Evolutionary conservation across 2,329 filamentous ascomycete genomes (phyloP), one percentile per base, ranked within the genome.

Genomic region (Trichoderma sp.): DNA sequence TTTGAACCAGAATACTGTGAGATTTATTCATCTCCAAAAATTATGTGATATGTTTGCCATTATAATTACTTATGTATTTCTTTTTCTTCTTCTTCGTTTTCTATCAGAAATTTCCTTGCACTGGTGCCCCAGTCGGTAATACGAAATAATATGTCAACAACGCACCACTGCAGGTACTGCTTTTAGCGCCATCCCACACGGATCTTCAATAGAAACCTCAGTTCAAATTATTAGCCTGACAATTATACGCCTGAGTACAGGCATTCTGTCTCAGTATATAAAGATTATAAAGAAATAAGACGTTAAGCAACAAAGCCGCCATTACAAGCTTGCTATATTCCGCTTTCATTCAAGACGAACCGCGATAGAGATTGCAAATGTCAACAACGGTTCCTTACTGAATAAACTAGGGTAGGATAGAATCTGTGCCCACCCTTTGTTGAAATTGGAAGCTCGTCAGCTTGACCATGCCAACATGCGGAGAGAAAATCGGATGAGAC

Each of bases 401-500:
- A 28, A 28, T n/a, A 23, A 17, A 47, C 30, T 6, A 11, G 6
- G 3, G 32, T 39, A 9, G 23, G 4, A 32, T 15, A 30, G 12
- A 23, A 5, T 58, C 15, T 28, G n/a, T 43, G 28, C 34, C 65
- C 65, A 59, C 53, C 12, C 20, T 58, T 28, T 4, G 20, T 32
- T 34, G 23, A 17, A 68, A 13, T 5, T 57, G 66, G 66, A 59
- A 68, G 66, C 66, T 68, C 66, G 66, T 34, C 50, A 68, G 6
- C 26, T 36, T 26, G 9, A 26, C 55, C 66, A 30, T 68, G 20
- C 23, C 26, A 50, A 4, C n/a, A 50, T 43, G 57, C 34, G 66
- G 55, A 34, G 66, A 36, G 66, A 61, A 47, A 68, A 23, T 61
- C 8, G 66, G 55, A 50, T 61, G 66, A 61, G 66, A 26, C 28